Evolutionary conservation across 495 filamentous ascomycete species (phyloP).

Genomic region (Recurvomyces mirabilis): DNA sequence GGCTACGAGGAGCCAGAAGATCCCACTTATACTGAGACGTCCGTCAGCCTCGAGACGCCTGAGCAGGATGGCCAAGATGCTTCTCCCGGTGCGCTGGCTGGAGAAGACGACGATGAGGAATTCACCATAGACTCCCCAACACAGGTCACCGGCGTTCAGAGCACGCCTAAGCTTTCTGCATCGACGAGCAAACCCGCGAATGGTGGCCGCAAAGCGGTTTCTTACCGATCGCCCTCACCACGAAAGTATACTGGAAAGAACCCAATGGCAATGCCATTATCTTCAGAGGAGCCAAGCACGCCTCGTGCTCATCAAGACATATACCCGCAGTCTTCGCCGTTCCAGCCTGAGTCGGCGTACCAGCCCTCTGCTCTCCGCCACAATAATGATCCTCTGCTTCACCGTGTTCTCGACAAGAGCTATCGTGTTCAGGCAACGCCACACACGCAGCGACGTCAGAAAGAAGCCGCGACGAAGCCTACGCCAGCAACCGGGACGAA

Average conservation of each 20-base stretch:
- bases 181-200: slow-evolving; percentile 6
- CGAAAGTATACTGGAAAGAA: slow-evolving; percentile 22
- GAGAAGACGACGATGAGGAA: slow-evolving; percentile 22
- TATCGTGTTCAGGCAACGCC: slow-evolving; percentile 91
- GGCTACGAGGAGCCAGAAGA: slow-evolving; percentile 72
- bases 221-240: slow-evolving; percentile 15
- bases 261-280: slow-evolving; percentile 31
- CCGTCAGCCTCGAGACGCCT: slow-evolving; percentile 18
- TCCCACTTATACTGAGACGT: slow-evolving; percentile 37
- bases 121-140: slow-evolving; percentile 23
- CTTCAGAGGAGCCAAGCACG: slow-evolving; percentile 35
- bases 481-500: slow-evolving; percentile 27
- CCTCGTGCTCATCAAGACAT: slow-evolving; percentile 29
- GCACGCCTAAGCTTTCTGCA: slow-evolving; percentile 22
- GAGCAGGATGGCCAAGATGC: slow-evolving; percentile 10
- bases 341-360: slow-evolving; percentile 25
- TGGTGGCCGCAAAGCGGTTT: not conserved
- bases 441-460: slow-evolving; percentile 40
- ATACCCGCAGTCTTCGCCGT: slow-evolving; percentile 27
- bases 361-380: slow-evolving; percentile 15
- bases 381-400: slow-evolving; percentile 62
- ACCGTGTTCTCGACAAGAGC: slow-evolving; percentile 82
- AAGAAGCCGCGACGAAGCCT: slow-evolving; percentile 15
- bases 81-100: not conserved
- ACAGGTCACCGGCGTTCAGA: slow-evolving; percentile 34